These are phyloP conservation scores for Orobanche coerulescens DNA, from an alignment of 257 asterid species.

Conservation along the genomic window DNA sequence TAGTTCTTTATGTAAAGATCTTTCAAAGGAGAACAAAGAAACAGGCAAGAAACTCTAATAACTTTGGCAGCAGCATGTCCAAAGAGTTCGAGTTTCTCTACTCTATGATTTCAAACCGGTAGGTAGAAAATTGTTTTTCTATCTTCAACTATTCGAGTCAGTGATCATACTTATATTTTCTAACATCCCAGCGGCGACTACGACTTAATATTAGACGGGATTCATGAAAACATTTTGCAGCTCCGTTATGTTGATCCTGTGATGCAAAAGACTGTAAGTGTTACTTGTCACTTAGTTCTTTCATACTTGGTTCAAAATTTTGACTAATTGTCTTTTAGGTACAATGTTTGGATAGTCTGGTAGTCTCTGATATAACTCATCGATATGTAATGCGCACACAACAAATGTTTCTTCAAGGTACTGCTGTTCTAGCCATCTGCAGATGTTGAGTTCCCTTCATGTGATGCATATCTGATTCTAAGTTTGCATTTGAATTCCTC, in stretches of 20 bases:
- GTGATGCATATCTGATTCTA: conserved; percentile 14
- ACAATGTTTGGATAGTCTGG: conserved; percentile 68
- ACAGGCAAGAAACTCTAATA: conserved; percentile 38
- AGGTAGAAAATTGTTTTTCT: conserved; percentile 22
- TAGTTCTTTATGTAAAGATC: conserved; percentile 38
- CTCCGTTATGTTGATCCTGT: conserved; percentile 84
- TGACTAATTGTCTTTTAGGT: conserved; percentile 41
- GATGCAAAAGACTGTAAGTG: conserved; percentile 89
- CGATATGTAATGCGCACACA: conserved; percentile 75
- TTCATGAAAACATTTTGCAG: conserved; percentile 76
- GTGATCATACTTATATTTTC: conserved; percentile 21
- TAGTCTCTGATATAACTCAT: conserved; percentile 61
- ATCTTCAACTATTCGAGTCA: conserved; percentile 17
- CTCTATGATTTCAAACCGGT: conserved; percentile 81
- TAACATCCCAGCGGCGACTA: conserved; percentile 67
- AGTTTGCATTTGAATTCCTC: conserved; percentile 18
- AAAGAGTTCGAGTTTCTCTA: conserved; percentile 63
- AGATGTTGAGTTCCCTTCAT: conserved; percentile 7
- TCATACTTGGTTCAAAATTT: not conserved
- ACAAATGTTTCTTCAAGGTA: conserved; percentile 81
- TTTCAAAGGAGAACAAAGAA: conserved; percentile 72
- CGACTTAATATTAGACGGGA: conserved; percentile 82
- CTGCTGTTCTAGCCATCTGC: conserved; percentile 20
- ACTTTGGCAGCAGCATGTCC: conserved; percentile 32
- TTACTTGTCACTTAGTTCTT: conserved; percentile 4